phyloP scores from a whole-genome alignment of 208 protist species.

The Trypanosomatidae sp. region DNA sequence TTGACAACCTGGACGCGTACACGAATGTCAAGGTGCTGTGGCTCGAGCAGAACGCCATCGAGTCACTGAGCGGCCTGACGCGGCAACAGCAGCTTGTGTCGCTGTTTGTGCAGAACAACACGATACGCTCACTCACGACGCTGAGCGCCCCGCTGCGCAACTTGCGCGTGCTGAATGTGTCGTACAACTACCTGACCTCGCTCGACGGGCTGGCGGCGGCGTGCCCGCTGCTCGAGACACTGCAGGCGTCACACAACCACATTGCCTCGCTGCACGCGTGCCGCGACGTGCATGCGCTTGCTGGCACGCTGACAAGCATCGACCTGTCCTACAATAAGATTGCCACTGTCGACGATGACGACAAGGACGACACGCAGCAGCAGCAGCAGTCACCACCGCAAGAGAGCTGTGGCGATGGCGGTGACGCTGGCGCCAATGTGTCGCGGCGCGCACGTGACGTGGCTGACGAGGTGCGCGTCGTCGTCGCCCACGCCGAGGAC shows the following conservation, averaged over 20 bases:
- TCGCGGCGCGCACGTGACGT: too few relatives aligned
- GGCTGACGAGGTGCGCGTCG: constrained; percentile 22
- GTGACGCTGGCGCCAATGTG: too few relatives aligned
- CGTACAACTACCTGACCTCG: constrained; percentile 61
- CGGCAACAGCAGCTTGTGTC: constrained; percentile 47
- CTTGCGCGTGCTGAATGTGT: constrained; percentile 73
- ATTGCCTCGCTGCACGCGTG: constrained; percentile 57
- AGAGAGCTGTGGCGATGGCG: background rate
- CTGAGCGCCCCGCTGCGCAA: constrained; percentile 32
- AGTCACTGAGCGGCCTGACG: constrained; percentile 67
- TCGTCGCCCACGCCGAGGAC: constrained; percentile 2
- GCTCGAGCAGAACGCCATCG: constrained; percentile 90
- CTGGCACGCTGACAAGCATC: constrained; percentile 72
- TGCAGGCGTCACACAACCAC: constrained; percentile 65
- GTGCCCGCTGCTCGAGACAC: constrained; percentile 43
- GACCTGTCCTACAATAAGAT: constrained; percentile 90
- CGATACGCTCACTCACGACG: constrained; percentile 44
- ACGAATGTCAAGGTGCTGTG: constrained; percentile 85
- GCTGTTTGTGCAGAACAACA: constrained; percentile 92
- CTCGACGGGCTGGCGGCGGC: constrained; percentile 32
- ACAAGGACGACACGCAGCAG: background rate
- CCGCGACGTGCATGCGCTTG: constrained; percentile 49
- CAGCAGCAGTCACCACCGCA: background rate
- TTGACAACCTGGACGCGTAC: constrained; percentile 84
- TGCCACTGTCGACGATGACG: constrained; percentile 10